Conservation (phyloP, 768 basidiomycete genomes). For the Lenzites betulinus region DNA sequence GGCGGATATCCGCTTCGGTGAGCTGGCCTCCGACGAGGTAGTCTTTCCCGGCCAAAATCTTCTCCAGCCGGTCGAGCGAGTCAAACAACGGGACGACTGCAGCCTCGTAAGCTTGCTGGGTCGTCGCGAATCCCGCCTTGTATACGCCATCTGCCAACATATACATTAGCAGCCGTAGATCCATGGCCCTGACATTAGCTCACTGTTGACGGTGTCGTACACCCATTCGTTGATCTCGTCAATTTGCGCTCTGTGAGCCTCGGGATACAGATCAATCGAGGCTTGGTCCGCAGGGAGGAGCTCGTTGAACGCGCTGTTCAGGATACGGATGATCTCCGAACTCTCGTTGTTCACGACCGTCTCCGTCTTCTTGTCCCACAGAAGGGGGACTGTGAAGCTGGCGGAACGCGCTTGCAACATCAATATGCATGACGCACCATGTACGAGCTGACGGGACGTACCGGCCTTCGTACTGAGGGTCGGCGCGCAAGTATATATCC, state of each 20-base stretch:
- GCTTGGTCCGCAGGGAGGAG: constrained; percentile 68
- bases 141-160: constrained; percentile 75
- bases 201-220: constrained; percentile 83
- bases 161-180: background rate
- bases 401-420: background rate
- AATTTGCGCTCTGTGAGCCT: constrained; percentile 68
- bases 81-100: constrained; percentile 76
- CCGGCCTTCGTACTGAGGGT: constrained; percentile 41
- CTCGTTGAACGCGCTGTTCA: constrained; percentile 85
- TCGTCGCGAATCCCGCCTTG: constrained; percentile 83
- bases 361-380: constrained; percentile 90
- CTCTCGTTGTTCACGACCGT: constrained; percentile 97
- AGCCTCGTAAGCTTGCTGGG: constrained; percentile 77
- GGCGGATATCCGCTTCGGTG: constrained; percentile 83
- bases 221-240: constrained; percentile 86
- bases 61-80: constrained; percentile 80
- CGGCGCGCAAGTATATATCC: constrained; percentile 81
- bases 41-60: constrained; percentile 72
- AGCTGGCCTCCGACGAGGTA: constrained; percentile 80
- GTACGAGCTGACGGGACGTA: background rate
- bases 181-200: constrained; percentile 31
- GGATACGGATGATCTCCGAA: constrained; percentile 91
- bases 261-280: constrained; percentile 76
- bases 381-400: constrained; percentile 82
- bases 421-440: background rate